Percentiles rank a stretch among this genome's conserved stretches.
These are phyloP conservation scores for Apiotrichum gracile DNA, from an alignment of 1,284 basidiomycete genomes.

Conservation along the genomic window DNA sequence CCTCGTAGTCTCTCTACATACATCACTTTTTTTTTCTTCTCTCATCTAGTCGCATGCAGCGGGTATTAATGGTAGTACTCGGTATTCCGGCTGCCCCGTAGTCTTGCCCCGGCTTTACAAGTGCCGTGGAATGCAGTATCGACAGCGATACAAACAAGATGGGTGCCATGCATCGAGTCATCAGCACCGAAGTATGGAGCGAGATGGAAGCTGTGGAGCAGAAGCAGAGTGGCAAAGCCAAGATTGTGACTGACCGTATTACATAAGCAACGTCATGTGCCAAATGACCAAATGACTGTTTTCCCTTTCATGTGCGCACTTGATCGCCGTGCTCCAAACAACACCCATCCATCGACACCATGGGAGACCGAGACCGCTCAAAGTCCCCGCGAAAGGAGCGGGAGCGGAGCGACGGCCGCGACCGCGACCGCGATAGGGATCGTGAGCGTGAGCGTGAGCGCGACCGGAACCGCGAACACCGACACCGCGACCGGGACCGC, in stretches of 20 bases:
- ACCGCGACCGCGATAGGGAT: slow-evolving; percentile 1
- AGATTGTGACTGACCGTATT: too few species aligned
- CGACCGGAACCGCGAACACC: neutral
- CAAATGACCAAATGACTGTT: too few species aligned
- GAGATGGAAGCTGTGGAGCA: neutral
- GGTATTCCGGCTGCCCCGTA: neutral
- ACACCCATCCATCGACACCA: neutral
- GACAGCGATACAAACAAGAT: too few species aligned
- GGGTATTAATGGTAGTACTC: neutral
- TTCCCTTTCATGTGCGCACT: too few species aligned
- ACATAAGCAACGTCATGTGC: too few species aligned
- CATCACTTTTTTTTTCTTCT: neutral
- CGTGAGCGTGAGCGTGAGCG: slow-evolving; percentile 2
- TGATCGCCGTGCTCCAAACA: too few species aligned
- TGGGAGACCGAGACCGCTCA: neutral
- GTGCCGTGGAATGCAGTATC: too few species aligned
- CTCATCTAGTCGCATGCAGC: neutral
- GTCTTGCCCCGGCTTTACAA: neutral
- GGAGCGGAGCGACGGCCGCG: neutral
- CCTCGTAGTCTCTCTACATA: slow-evolving; percentile 1
- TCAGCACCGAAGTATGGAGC: neutral
- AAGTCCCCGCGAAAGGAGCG: neutral
- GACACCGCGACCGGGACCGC: slow-evolving; percentile 1
- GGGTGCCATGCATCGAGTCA: neutral
- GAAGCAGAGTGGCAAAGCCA: too few species aligned